These are phyloP conservation scores for Oldenlandia corymbosa DNA, from an alignment of 257 asterid genomes.

Conservation along the genomic window DNA sequence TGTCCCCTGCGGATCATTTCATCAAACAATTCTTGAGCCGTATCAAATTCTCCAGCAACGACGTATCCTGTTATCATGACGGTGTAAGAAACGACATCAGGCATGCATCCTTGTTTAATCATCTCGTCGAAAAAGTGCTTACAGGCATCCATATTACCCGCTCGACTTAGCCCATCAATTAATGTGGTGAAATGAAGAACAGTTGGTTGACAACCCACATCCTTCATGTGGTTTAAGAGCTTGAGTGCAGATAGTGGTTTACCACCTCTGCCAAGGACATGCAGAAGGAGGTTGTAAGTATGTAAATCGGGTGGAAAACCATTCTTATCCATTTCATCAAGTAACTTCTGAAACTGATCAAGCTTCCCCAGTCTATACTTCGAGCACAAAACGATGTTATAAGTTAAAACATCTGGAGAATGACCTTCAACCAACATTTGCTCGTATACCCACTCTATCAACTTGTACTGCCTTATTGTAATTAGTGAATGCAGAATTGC, in stretches of 20 bases:
- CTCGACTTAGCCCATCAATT: slow-evolving; percentile 90
- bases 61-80: slow-evolving; percentile 86
- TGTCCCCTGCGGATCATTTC: slow-evolving; percentile 68
- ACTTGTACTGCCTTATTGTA: slow-evolving; percentile 51
- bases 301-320: slow-evolving; percentile 87
- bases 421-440: slow-evolving; percentile 76
- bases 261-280: slow-evolving; percentile 75
- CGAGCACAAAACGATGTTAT: slow-evolving; percentile 79
- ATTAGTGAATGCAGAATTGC: slow-evolving; percentile 79
- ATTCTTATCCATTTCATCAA: slow-evolving; percentile 71
- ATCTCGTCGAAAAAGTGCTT: slow-evolving; percentile 70
- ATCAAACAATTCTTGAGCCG: slow-evolving; percentile 54
- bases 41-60: slow-evolving; percentile 61
- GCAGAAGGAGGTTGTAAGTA: slow-evolving; percentile 81
- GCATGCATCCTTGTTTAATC: slow-evolving; percentile 56
- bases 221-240: slow-evolving; percentile 90
- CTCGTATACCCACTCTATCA: slow-evolving; percentile 91
- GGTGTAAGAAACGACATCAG: slow-evolving; percentile 88
- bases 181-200: slow-evolving; percentile 86
- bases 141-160: slow-evolving; percentile 84
- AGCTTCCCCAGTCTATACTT: slow-evolving; percentile 78
- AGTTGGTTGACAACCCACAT: slow-evolving; percentile 57
- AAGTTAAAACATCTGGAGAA: slow-evolving; percentile 78
- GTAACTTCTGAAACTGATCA: slow-evolving; percentile 67
- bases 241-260: slow-evolving; percentile 79